Evolutionary conservation across 495 filamentous ascomycete genomes (phyloP).

Genomic region (Trichoderma erinaceum): DNA sequence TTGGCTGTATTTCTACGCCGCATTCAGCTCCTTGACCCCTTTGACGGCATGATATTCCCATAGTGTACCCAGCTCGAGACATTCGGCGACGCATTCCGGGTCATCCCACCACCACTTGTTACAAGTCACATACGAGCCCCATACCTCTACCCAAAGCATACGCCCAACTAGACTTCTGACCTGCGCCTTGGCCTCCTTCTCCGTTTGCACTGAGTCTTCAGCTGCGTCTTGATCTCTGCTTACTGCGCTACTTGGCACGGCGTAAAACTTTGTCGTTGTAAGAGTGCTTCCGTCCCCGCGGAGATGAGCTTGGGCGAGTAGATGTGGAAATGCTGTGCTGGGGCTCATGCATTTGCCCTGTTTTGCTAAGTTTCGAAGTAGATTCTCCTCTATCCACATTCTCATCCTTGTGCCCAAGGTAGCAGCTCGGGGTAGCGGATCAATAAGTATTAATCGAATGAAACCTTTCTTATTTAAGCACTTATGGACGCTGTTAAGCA

Average conservation of each 20-base stretch:
- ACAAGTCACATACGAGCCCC: constrained; percentile 40
- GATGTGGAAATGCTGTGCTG: constrained; percentile 35
- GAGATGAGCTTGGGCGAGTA: constrained; percentile 37
- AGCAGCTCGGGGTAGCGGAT: constrained; percentile 37
- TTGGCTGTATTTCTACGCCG: not conserved
- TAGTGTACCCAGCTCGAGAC: constrained; percentile 36
- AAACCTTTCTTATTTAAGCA: constrained; percentile 22
- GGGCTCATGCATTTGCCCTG: constrained; percentile 41
- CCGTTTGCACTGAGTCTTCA: constrained; percentile 13
- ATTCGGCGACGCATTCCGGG: constrained; percentile 40
- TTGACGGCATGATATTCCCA: constrained; percentile 44
- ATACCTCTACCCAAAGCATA: constrained; percentile 41
- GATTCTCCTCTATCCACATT: constrained; percentile 43
- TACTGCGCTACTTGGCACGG: constrained; percentile 23
- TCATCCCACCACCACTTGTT: constrained; percentile 50
- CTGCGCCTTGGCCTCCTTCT: constrained; percentile 23
- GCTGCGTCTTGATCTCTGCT: not conserved
- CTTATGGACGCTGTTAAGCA: not conserved
- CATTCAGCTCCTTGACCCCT: constrained; percentile 32
- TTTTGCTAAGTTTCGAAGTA: constrained; percentile 40
- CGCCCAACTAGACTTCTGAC: constrained; percentile 34
- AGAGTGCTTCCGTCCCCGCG: constrained; percentile 29
- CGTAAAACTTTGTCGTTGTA: constrained; percentile 31
- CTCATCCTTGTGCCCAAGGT: constrained; percentile 41
- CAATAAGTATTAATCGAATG: constrained; percentile 42